Conservation (phyloP, 495 filamentous ascomycete genomes). For the Xylaria acuta region DNA sequence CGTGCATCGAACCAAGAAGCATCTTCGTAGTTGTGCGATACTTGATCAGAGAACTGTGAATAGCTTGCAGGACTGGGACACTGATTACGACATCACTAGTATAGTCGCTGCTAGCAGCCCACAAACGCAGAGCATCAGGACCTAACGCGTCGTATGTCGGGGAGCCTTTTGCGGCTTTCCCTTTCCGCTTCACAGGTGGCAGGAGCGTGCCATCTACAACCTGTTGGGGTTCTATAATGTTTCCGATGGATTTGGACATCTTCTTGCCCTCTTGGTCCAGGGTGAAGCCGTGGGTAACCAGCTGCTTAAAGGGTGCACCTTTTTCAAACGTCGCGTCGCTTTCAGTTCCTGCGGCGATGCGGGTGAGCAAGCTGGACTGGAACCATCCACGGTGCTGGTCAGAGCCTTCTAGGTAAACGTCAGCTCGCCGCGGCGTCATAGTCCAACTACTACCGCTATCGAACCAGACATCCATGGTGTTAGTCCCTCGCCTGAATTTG, state of each 20-base stretch:
- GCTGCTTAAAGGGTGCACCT: slow-evolving; percentile 72
- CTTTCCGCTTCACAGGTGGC: slow-evolving; percentile 52
- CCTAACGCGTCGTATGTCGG: slow-evolving; percentile 58
- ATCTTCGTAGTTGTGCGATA: slow-evolving; percentile 88
- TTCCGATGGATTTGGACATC: slow-evolving; percentile 99
- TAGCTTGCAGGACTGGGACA: slow-evolving; percentile 71
- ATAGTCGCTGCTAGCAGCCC: slow-evolving; percentile 91
- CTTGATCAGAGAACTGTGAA: slow-evolving; percentile 79
- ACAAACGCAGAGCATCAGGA: slow-evolving; percentile 86
- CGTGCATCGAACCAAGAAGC: slow-evolving; percentile 77
- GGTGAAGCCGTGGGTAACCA: slow-evolving; percentile 95
- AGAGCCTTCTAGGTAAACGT: slow-evolving; percentile 91
- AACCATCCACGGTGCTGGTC: slow-evolving; percentile 99
- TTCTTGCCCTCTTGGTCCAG: slow-evolving; percentile 88
- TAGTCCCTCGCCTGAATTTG: slow-evolving; percentile 75
- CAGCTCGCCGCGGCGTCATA: slow-evolving; percentile 65
- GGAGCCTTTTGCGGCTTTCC: slow-evolving; percentile 34
- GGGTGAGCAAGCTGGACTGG: slow-evolving; percentile 95
- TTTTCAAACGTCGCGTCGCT: slow-evolving; percentile 33
- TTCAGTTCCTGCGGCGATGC: slow-evolving; percentile 56
- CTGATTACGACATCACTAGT: slow-evolving; percentile 84
- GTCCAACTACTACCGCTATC: slow-evolving; percentile 98
- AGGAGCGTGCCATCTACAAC: slow-evolving; percentile 80
- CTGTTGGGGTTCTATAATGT: slow-evolving; percentile 77
- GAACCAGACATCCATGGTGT: slow-evolving; percentile 99